Conservation (phyloP, 768 basidiomycete species). For the Boletus subparvulus region DNA sequence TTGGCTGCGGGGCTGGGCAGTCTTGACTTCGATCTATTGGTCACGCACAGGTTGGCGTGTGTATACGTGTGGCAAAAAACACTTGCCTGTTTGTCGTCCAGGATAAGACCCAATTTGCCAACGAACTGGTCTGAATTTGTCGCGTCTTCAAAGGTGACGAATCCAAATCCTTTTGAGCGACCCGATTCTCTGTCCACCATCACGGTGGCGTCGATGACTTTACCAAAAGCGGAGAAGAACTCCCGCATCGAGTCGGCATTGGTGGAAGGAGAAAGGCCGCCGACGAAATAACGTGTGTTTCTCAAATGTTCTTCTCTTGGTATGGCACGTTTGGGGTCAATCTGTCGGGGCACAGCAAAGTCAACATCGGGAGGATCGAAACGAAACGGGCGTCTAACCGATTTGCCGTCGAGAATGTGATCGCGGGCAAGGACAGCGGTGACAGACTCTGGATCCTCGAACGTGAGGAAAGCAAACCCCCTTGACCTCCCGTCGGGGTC, state of each 20-base stretch:
- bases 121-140: constrained; percentile 64
- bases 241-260: constrained; percentile 69
- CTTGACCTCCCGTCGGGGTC: constrained; percentile 72
- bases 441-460: constrained; percentile 64
- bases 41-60: neutral
- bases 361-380: neutral
- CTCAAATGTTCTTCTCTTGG: constrained; percentile 76
- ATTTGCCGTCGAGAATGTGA: constrained; percentile 77
- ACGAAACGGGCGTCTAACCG: constrained; percentile 42
- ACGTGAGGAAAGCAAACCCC: constrained; percentile 85
- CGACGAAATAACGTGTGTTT: constrained; percentile 81
- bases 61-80: no score
- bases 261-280: constrained; percentile 66
- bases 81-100: constrained; percentile 77
- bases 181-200: constrained; percentile 81
- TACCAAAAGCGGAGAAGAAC: constrained; percentile 73
- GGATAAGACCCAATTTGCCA: constrained; percentile 59
- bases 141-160: constrained; percentile 76
- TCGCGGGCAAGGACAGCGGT: constrained; percentile 63
- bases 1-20: constrained; percentile 70
- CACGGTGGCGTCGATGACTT: constrained; percentile 79
- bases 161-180: constrained; percentile 81
- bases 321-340: constrained; percentile 86
- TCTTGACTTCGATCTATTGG: constrained; percentile 75
- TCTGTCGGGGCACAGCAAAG: constrained; percentile 41